Evolutionary conservation across 2,329 filamentous ascomycete species (phyloP), one percentile per base, ranked within the genome.

Genomic region (Apiospora arundinis): DNA sequence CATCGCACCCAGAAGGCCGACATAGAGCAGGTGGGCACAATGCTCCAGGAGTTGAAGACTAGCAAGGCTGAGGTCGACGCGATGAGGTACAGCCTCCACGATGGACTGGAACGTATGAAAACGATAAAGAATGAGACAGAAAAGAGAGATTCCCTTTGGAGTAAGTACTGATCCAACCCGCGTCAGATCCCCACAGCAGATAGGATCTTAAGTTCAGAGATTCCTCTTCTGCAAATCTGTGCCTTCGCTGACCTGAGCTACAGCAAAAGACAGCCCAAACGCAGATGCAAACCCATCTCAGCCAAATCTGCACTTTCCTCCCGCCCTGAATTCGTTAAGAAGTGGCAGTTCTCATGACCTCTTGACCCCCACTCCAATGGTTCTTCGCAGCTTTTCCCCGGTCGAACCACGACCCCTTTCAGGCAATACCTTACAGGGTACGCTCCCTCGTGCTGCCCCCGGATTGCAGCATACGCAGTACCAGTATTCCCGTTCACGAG

Each of bases 361-460:
- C 32, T 40, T 40, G 1, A 63, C 56, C n/a, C 56, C 56, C 18
- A 63, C 28, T 6, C 32, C 56, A 6, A 12, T 40, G 14, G 32
- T 28, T 2, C 40, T 63, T 32, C 56, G 65, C 40, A 45, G 40
- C 12, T 52, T 52, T 16, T 32, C 46, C 14, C 65, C 65, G 1
- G 63, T 49, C 21, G 70, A 66, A 2, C 40, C 70, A 21, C 70
- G 46, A n/a, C 52, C 70, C 14, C 67, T 71, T 23, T 69, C 70
- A 11, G 70, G 67, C 18, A 66, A n/a, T 32, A 69, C 67, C 25
- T 45, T 65, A 12, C 46, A 46, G 18, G 70, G 70, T 28, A 44
- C 66, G 6, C 52, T 71, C 11, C 70, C 70, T 28, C 70, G 45
- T 25, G 46, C 70, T 48, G 70, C 66, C 2, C 67, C 16, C 25